Evolutionary conservation across 2,329 filamentous ascomycete genomes (phyloP), one percentile per base, ranked within the genome.

Genomic region (Colletotrichum scovillei): DNA sequence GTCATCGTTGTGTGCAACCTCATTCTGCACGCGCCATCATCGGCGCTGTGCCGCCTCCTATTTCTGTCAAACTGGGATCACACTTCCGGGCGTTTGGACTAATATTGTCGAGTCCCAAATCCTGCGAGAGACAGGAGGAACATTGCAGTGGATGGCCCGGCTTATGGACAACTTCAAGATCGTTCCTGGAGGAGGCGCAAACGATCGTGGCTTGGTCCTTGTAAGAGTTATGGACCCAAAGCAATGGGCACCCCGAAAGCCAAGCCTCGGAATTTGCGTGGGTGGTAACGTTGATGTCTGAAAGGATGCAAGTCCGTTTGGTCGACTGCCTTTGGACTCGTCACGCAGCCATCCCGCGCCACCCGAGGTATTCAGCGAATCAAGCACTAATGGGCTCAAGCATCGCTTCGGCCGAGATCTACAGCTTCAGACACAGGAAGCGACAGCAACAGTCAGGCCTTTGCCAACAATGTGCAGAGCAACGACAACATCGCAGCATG

Each of bases 1-100:
- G 7, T 28, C 38, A 19, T 30, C 12, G 16, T 49, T 19, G 3
- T 55, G 5, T 56, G 26, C 32, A 24, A 57, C 32, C 12, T 59
- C 55, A 38, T 2, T 28, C 53, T 30, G 30, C n/a, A 9, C 32
- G 58, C 32, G 32, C 30, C 35, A 60, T 22, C 22, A 62, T 49
- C 67, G 55, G 53, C 67, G 55, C 67, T 73, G 70, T 65, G 67
- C 67, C 60, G 55, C 67, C 60, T 70, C 55, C 60, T 57, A 35
- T 56, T 56, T 42, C 52, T 38, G 24, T 22, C n/a, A 24, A 26
- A 22, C 6, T 58, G 63, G 55, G 22, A 19, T 46, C 16, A 30
- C 58, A 72, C 58, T 38, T 16, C 38, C 38, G 42, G 64, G 22
- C 57, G 52, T 19, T 12, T 28, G 9, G 38, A 19, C 38, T 19